Base-by-base conservation (phyloP, 73 alveolate genomes). In the Paramecium sexaurelia region DNA sequence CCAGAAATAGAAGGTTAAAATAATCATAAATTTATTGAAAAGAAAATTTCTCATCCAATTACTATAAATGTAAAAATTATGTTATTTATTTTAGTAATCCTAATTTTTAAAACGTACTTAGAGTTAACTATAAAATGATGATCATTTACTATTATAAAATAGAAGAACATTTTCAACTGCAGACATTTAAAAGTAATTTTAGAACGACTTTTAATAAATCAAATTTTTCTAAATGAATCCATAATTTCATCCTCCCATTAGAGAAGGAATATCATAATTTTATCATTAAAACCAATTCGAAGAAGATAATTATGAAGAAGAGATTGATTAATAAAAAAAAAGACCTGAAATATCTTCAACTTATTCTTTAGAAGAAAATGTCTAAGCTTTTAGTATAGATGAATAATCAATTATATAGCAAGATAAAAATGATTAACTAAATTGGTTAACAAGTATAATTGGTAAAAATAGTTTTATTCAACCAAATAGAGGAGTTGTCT, bases 1-100 rank as follows among this genome's bases (percentile, higher is more conserved):
- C 95, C 97, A 43, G 90, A 82, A 40, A 96, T 92, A 43, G 91
- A 92, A 55, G 45, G 86, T 33, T 17, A 51, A 51, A 51, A 8
- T 22, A 51, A 51, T 13, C 67, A 51, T 51, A 51, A 51, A 51
- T 51, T 68, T 55, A 40, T 43, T 22, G 87, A 61, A n/a, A 55
- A 56, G 11, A 43, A 75, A 6, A 67, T 67, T 1, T 61, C 87
- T 19, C 36, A 10, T 26, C 78, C 91, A 17, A 36, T 68, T 17
- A 82, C 41, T 22, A 69, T 36, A n/a, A n/a, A 22, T 35, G 83
- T 61, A 61, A 51, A 6, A 15, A 15, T 0, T 51, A 51, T 51
- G 27, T 51, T 47, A 15, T 17, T 22, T 6, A 51, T 51, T 51
- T 51, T 51, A 51, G 67, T 51, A 17, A 51, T n/a, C 1, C 3